Percentiles rank a stretch among this genome's conserved stretches.
Evolutionary conservation across 2,329 filamentous ascomycete genomes (phyloP).

Genomic region (Bisporella sp.): DNA sequence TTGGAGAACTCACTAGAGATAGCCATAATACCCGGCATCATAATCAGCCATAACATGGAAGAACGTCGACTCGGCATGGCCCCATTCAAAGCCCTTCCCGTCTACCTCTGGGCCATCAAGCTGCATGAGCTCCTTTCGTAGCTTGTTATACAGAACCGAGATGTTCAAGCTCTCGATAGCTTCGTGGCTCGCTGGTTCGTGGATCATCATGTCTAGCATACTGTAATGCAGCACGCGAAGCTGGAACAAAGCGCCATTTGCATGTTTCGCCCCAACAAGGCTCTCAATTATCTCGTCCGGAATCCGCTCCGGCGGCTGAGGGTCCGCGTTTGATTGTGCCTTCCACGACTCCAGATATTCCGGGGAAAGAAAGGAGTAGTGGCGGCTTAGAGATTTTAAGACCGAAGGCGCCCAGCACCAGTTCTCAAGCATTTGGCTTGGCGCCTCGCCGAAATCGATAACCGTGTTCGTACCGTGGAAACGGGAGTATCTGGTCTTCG

Average conservation of each 20-base stretch:
- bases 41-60: neutral
- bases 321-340: neutral
- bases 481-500: conserved; percentile 52
- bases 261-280: conserved; percentile 69
- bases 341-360: neutral
- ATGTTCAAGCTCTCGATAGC: conserved; percentile 59
- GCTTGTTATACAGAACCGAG: conserved; percentile 55
- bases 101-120: neutral
- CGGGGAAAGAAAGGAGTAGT: conserved; percentile 31
- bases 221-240: conserved; percentile 73
- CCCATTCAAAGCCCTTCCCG: neutral
- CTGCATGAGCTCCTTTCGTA: neutral
- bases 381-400: conserved; percentile 55
- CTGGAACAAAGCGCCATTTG: conserved; percentile 69
- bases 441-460: conserved; percentile 64
- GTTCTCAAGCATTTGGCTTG: conserved; percentile 68
- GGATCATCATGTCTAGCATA: conserved; percentile 72
- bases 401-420: conserved; percentile 57
- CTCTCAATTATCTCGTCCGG: conserved; percentile 69
- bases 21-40: neutral
- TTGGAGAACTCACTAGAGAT: neutral
- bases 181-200: conserved; percentile 55
- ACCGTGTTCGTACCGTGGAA: conserved; percentile 62
- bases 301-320: conserved; percentile 38
- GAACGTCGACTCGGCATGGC: neutral